Evolutionary conservation across 2,329 filamentous ascomycete genomes (phyloP), one percentile per base, ranked within the genome.

Genomic region (Stagonosporopsis rhizophila): DNA sequence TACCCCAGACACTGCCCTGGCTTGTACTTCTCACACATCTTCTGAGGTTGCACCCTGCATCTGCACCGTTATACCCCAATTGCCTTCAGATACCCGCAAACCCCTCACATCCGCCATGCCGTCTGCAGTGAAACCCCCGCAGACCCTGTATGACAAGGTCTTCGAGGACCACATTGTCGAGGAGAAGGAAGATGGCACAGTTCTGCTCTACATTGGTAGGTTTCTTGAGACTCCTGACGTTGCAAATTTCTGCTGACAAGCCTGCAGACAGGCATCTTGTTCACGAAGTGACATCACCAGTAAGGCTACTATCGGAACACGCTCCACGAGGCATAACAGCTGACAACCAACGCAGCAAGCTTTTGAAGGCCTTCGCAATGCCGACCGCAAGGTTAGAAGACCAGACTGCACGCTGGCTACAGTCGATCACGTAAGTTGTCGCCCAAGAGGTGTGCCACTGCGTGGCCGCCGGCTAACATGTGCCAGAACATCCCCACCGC

Each of bases 111-210:
- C 40, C 82, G 87, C 77, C 69, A 96, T 96, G 92, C 92, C 92
- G 75, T 85, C 83, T 73, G 86, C 85, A 68, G 87, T 89, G 67
- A 82, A 83, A 76, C 84, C 83, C 64, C 91, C 91, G 52, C 88
- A 88, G 79, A 96, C 93, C 69, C 85, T 97, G 74, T 98, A 98
- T 81, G 94, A 98, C 85, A 98, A 98, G 87, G 93, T 98, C 79
- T 89, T 98, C 71, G 87, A 91, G 70, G 89, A 89, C 81, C 95
- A 99, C 78, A 89, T 98, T 71, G 93, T 99, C 74, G 91, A 97
- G 73, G 90, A 96, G 85, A 91, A 93, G 84, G 86, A 92, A 52
- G 94, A 98, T 79, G 94, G 94, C 79, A 97, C 93, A 56, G 83
- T 96, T 70, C 82, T 96, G 64, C 84, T 98, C 57, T 98, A 98